Base-by-base conservation (phyloP, 306 rosid genomes). In the Datisca glomerata region DNA sequence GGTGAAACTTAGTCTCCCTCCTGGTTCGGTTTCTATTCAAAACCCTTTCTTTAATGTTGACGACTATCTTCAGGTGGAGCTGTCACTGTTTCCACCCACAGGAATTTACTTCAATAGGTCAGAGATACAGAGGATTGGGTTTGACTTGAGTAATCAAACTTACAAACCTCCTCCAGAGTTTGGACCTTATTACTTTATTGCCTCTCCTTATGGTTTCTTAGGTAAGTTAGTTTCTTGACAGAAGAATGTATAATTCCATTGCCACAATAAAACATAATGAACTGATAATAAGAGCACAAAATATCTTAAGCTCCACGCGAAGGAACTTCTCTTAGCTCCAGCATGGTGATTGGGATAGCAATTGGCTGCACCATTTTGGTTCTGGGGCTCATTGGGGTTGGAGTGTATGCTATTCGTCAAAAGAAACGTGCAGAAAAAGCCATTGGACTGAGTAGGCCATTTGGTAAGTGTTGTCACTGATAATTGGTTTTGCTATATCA, bases 381-480 rank as follows among this genome's bases (percentile, higher is more conserved):
- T 56, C 24, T 89, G 20, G 77, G 79, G 54, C 81, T 89, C 25
- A 27, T 84, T 47, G 91, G 65, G 4, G 56, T 89, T 11, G 92
- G 59, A 21, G 3, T 62, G 43, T 89, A 89, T 12, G 98, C 93
- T 12, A 12, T 89, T 57, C 33, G 66, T 25, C 98, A 89, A 63
- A 89, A 89, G 81, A 89, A 75, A 59, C 93, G 95, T 1, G 98
- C 95, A 18, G 95, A 89, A 66, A 78, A 59, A 53, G 98, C 98
- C 54, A 80, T 84, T 29, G 81, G 83, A 53, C 40, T 75, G 66
- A 84, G 93, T 43, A 76, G 67, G 64, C 98, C 86, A 35, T 89
- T 89, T 33, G 98, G 98, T 82, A 41, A 36, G 24, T 50, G 47
- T 18, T 28, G 15, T 43, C 33, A 34, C 14, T 23, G 37, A 31